A percentile compares a stretch with the other conserved stretches of the same genome.
These are phyloP conservation scores for Phenoliferia sp. DNA, from an alignment of 1,284 basidiomycete genomes.

Conservation along the genomic window DNA sequence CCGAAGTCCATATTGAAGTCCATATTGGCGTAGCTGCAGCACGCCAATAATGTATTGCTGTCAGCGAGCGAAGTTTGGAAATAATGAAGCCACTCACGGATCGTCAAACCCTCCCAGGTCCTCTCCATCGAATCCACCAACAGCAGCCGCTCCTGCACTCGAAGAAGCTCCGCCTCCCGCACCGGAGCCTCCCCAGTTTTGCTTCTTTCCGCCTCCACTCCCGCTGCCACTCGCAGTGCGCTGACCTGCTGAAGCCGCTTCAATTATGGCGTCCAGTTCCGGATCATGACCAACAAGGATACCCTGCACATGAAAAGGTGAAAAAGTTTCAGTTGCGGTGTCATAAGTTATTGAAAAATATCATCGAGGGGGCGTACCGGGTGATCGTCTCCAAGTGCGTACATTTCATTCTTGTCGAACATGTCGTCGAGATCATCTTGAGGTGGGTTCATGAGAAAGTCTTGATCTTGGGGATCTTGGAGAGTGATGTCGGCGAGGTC, in stretches of 20 bases:
- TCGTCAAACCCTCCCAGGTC: constrained; percentile 8
- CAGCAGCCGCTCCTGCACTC: background rate
- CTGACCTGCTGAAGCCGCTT: constrained; percentile 4
- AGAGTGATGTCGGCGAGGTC: constrained; percentile 24
- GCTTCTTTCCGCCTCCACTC: background rate
- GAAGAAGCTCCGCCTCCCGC: constrained; percentile 9
- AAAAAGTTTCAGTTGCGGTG: background rate
- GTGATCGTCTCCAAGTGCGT: background rate
- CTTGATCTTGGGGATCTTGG: constrained; percentile 26
- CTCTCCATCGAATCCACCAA: background rate
- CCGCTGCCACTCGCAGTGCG: background rate
- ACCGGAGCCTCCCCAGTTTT: too few relatives aligned
- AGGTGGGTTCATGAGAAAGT: constrained; percentile 7
- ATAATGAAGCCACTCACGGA: background rate
- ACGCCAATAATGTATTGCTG: background rate
- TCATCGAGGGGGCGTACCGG: background rate
- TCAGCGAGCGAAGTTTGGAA: too few relatives aligned
- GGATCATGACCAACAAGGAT: constrained; percentile 19
- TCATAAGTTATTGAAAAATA: background rate
- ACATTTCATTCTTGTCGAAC: too few relatives aligned
- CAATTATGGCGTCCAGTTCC: constrained; percentile 22
- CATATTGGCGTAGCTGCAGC: background rate
- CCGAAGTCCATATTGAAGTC: constrained; percentile 9
- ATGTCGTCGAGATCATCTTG: constrained; percentile 2
- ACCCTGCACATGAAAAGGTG: constrained; percentile 10